A percentile compares a stretch with the other conserved stretches of the same genome.
phyloP scores from a whole-genome alignment of 2,329 filamentous ascomycete species.

The Penicillium sp. region DNA sequence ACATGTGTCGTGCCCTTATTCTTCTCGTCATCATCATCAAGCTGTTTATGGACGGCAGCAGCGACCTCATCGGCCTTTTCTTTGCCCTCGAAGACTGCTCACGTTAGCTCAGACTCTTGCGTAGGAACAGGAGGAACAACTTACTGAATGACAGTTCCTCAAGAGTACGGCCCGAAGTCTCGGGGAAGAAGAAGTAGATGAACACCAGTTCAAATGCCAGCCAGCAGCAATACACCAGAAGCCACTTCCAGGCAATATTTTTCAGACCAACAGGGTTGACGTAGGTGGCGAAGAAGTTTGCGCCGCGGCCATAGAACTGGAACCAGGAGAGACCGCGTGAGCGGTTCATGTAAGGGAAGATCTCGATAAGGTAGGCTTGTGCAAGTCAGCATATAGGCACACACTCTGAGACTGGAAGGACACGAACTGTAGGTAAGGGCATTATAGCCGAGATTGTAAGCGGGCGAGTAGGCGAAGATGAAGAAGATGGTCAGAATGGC shows the following conservation, averaged over 20 bases:
- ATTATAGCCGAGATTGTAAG: constrained; percentile 65
- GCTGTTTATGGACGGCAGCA: constrained; percentile 38
- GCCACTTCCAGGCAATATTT: constrained; percentile 45
- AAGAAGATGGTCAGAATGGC: constrained; percentile 51
- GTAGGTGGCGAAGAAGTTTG: constrained; percentile 50
- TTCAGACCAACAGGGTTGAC: constrained; percentile 48
- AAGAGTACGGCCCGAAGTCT: constrained; percentile 42
- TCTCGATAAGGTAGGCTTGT: constrained; percentile 51
- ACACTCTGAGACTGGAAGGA: neutral
- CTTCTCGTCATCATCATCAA: constrained; percentile 25
- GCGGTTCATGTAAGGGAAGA: constrained; percentile 57
- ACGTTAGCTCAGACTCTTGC: constrained; percentile 13
- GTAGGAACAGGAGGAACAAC: constrained; percentile 10
- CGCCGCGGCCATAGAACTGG: constrained; percentile 52
- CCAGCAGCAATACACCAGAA: constrained; percentile 45
- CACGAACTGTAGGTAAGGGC: constrained; percentile 50
- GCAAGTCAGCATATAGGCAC: neutral
- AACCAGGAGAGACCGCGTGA: constrained; percentile 58
- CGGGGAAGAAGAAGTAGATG: constrained; percentile 48
- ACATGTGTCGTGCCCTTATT: constrained; percentile 6
- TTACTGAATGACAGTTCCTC: constrained; percentile 48
- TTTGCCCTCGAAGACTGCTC: constrained; percentile 39
- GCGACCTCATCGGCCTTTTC: constrained; percentile 35
- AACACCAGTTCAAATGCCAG: constrained; percentile 42
- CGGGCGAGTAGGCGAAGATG: constrained; percentile 58